A percentile compares a stretch with the other conserved stretches of the same genome.
Evolutionary conservation across 192 early-diverging fungal species (phyloP).

Genomic region (Spinellus fusiger): DNA sequence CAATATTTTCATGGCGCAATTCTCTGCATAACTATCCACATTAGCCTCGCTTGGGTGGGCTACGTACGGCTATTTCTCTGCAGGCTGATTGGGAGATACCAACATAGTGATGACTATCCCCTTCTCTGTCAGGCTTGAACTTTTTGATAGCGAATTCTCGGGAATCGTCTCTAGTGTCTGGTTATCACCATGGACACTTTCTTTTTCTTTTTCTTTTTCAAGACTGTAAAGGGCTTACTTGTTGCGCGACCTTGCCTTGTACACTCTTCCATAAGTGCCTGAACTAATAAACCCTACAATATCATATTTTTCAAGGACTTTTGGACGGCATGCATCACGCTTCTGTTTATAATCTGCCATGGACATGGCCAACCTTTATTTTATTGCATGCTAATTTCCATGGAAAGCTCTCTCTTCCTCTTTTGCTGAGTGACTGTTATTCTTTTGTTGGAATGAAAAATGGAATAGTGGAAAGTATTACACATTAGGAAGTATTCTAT

Average conservation of each 20-base stretch:
- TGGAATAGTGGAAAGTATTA: no score
- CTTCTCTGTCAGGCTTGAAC: slow-evolving; percentile 95
- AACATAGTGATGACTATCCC: slow-evolving; percentile 60
- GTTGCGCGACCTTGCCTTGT: slow-evolving; percentile 74
- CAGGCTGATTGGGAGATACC: slow-evolving; percentile 94
- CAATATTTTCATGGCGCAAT: slow-evolving; percentile 83
- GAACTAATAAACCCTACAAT: slow-evolving; percentile 90
- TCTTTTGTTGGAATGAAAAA: no score
- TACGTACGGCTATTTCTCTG: slow-evolving; percentile 78
- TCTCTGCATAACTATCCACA: slow-evolving; percentile 73
- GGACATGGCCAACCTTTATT: slow-evolving; percentile 34
- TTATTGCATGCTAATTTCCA: no score
- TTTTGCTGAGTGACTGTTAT: no score
- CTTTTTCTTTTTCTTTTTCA: background rate
- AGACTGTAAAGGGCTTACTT: slow-evolving; percentile 14
- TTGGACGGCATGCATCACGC: slow-evolving; percentile 46
- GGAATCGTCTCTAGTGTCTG: slow-evolving; percentile 21
- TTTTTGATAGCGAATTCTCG: slow-evolving; percentile 91
- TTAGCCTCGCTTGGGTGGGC: background rate
- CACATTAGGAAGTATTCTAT: no score
- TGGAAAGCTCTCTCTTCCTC: no score
- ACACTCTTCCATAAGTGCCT: slow-evolving; percentile 95
- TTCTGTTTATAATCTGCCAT: slow-evolving; percentile 50
- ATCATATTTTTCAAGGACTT: slow-evolving; percentile 70
- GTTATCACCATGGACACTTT: background rate